Conservation (phyloP, 257 asterid genomes). For the Fraxinus pennsylvanica region DNA sequence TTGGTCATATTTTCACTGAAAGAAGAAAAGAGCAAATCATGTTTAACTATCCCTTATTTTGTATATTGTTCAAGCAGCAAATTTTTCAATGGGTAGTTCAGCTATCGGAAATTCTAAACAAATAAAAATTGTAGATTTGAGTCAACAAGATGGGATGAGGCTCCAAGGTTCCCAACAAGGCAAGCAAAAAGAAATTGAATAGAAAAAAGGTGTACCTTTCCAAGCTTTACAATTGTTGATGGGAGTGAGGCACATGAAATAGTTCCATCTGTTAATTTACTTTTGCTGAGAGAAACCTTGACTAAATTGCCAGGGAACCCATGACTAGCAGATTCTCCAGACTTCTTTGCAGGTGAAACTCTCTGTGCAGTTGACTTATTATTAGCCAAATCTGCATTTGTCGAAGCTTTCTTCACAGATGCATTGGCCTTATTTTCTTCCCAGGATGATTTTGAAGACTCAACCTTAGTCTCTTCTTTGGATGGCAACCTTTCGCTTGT, state of each 20-base stretch:
- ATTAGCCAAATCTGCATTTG: constrained; percentile 51
- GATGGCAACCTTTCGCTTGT: constrained; percentile 55
- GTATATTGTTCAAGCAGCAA: neutral
- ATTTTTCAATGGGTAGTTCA: neutral
- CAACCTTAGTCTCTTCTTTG: constrained; percentile 55
- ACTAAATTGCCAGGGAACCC: constrained; percentile 69
- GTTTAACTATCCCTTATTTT: neutral
- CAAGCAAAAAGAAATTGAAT: constrained; percentile 10
- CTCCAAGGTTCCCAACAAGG: neutral
- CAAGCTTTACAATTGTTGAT: constrained; percentile 77
- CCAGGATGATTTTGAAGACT: constrained; percentile 51
- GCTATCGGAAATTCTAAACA: neutral
- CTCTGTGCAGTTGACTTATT: constrained; percentile 47
- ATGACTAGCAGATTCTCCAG: constrained; percentile 54
- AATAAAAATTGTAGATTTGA: neutral
- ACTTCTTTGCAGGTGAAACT: constrained; percentile 47
- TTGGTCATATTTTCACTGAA: neutral
- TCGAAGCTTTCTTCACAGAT: constrained; percentile 45
- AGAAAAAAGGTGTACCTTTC: constrained; percentile 57
- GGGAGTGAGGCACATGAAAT: constrained; percentile 82
- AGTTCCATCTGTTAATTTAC: constrained; percentile 63
- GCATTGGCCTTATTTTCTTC: constrained; percentile 51
- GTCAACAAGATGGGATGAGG: neutral
- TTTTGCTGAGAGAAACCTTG: constrained; percentile 66
- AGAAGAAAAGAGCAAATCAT: neutral